Evolutionary conservation across 1,139 yeast genomes (phyloP), one percentile per base, ranked within the genome.

Genomic region (Meyerozyma athensensis): DNA sequence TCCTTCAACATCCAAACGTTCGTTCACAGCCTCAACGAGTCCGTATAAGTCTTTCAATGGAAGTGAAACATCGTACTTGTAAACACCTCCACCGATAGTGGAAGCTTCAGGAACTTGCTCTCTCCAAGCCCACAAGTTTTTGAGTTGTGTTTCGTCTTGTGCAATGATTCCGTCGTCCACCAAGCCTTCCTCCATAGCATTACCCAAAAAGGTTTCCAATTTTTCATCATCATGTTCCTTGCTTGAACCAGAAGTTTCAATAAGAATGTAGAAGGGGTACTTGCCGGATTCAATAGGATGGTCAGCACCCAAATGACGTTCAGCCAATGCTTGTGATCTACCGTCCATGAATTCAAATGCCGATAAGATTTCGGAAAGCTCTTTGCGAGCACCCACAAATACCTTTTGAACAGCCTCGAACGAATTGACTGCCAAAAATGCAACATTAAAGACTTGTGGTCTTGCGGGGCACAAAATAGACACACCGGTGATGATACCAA

Each of bases 321-420:
- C 72, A 18, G 89, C 79, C 46, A 87, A 67, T 31, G 68, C 58
- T 59, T 86, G 95, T 2, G 95, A 82, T 39, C 74, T 75, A 20
- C 74, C 67, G 57, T 90, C 98, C 97, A 90, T 90, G 53, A 90
- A 86, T 60, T 90, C 98, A 62, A 87, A 90, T 6, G 97, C 97
- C 26, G 96, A 85, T 44, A 90, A 70, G 46, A 90, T 81, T 58
- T 90, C 97, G 16, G 86, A 77, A 31, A 90, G 74, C 51, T 86
- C 96, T 35, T 67, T 62, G 52, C 85, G 83, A 26, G 97, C 95
- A 48, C 77, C 79, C 33, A 77, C 80, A 61, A 89, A 92, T 2
- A 90, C 83, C 53, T 83, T 68, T 59, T 82, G 90, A 30, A 90
- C 97, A 10, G 81, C 74, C 52, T 86, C 94, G 59, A 82, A 90